Percentiles rank a stretch among this genome's conserved stretches.
These are phyloP conservation scores for Solanum lignicaule DNA, from an alignment of 257 asterid genomes.

Conservation along the genomic window DNA sequence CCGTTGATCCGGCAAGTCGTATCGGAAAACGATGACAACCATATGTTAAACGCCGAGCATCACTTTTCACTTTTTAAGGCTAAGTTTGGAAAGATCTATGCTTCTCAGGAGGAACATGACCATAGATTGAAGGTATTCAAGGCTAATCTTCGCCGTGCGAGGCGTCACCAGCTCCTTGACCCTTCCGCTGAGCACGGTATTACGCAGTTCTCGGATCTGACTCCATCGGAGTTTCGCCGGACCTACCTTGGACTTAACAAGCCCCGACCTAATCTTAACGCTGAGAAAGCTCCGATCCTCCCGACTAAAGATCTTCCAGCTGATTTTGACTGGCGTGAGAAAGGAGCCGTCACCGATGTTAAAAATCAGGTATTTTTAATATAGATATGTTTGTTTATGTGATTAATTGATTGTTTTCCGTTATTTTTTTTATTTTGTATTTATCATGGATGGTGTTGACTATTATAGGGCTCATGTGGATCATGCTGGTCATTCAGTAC, in stretches of 20 bases:
- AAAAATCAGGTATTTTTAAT: conserved; percentile 58
- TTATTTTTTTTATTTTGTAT: background rate
- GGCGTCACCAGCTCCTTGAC: conserved; percentile 65
- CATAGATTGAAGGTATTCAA: conserved; percentile 61
- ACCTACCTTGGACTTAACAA: conserved; percentile 47
- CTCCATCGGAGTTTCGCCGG: conserved; percentile 66
- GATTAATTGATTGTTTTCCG: background rate
- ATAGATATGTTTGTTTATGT: background rate
- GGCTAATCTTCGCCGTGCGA: conserved; percentile 68
- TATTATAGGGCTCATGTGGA: conserved; percentile 75
- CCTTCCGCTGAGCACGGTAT: conserved; percentile 85
- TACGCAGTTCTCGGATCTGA: conserved; percentile 69
- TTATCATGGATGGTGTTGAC: background rate
- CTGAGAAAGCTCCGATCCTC: conserved; percentile 55
- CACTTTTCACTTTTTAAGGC: conserved; percentile 61
- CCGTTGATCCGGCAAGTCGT: conserved; percentile 50
- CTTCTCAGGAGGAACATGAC: conserved; percentile 70
- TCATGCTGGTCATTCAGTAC: conserved; percentile 98
- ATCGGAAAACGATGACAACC: conserved; percentile 39
- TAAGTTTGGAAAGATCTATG: conserved; percentile 46
- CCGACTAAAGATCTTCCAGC: conserved; percentile 60
- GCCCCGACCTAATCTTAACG: conserved; percentile 33
- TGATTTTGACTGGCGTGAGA: conserved; percentile 84
- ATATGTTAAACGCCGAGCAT: conserved; percentile 55
- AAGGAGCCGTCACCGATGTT: conserved; percentile 74